Evolutionary conservation across 2,329 filamentous ascomycete genomes (phyloP), one percentile per base, ranked within the genome.

Genomic region (Penicillium glabrum): DNA sequence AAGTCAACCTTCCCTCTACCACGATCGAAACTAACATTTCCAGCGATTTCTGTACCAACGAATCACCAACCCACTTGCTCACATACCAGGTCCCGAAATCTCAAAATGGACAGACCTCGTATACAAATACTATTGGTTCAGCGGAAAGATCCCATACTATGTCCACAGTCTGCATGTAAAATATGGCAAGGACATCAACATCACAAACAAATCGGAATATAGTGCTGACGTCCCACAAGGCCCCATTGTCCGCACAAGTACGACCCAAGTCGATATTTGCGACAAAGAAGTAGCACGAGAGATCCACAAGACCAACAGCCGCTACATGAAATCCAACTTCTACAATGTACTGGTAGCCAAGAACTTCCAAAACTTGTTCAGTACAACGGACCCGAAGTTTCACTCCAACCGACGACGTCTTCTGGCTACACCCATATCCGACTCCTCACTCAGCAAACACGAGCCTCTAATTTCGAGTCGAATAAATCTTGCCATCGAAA

Each of bases 401-500:
- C 76, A 82, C 62, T 69, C 76, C 9, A 66, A 67, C 1, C 70
- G 74, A 29, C 75, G 80, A 13, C 72, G 74, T 50, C 70, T 83
- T 1, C 66, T 83, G 5, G 76, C 79, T 3, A 60, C 61, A 11
- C 59, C 63, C 7, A 66, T 69, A 23, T 62, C 67, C 11, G 62
- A 68, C 37, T 59, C 61, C 1, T 62, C 65, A 1, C 50, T 69
- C 2, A 54, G 33, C 9, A 65, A 69, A 1, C 67, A 76, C 78
- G 57, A 77, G 74, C 14, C 76, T 76, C 45, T 68, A 65, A 69
- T 84, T 10, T 61, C 72, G 3, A 61, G 60, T 0, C 76, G 74
- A 19, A 70, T 77, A 0, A 63, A 71, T 0, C 59, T 80, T 10
- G 68, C 80, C 0, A 71, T 84, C 1, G 31, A 73, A 2, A 72